Percentiles rank a stretch among this genome's conserved stretches.
phyloP scores from a whole-genome alignment of 2,329 filamentous ascomycete genomes.

The Fusarium caatingaense region DNA sequence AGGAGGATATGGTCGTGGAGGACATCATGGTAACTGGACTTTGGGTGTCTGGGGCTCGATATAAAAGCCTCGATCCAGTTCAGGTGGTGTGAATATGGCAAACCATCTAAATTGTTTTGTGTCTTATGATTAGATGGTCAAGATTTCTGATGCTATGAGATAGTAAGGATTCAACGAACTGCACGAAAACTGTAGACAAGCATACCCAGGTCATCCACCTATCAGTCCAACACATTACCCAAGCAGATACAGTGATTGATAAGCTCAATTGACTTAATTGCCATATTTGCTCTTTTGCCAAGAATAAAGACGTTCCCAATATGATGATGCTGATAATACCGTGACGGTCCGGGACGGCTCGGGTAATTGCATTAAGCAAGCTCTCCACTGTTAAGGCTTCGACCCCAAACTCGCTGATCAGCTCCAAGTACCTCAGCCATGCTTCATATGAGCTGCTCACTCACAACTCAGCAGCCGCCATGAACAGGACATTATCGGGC shows the following conservation, averaged over 20 bases:
- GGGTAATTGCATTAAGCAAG: constrained; percentile 50
- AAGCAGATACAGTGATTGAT: neutral
- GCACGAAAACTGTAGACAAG: neutral
- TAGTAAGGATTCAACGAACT: neutral
- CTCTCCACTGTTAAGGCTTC: constrained; percentile 36
- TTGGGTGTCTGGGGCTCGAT: constrained; percentile 70
- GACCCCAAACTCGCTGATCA: constrained; percentile 26
- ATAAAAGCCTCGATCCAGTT: constrained; percentile 40
- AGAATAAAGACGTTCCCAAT: constrained; percentile 5
- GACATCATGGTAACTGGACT: constrained; percentile 66
- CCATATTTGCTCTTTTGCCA: constrained; percentile 1
- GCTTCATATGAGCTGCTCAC: constrained; percentile 40
- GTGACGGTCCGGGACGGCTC: constrained; percentile 33
- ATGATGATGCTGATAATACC: constrained; percentile 16
- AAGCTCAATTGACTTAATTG: constrained; percentile 2
- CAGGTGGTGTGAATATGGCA: constrained; percentile 12
- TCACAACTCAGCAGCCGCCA: constrained; percentile 40
- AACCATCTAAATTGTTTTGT: neutral
- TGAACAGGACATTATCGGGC: constrained; percentile 48
- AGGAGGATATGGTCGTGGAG: constrained; percentile 58
- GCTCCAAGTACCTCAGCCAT: constrained; percentile 15
- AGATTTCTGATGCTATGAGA: neutral
- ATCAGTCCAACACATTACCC: constrained; percentile 14
- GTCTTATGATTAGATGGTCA: neutral
- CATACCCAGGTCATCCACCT: constrained; percentile 22